A percentile compares a stretch with the other conserved stretches of the same genome.
These are phyloP conservation scores for Amanita inopinata DNA, from an alignment of 768 basidiomycete species.

Conservation along the genomic window DNA sequence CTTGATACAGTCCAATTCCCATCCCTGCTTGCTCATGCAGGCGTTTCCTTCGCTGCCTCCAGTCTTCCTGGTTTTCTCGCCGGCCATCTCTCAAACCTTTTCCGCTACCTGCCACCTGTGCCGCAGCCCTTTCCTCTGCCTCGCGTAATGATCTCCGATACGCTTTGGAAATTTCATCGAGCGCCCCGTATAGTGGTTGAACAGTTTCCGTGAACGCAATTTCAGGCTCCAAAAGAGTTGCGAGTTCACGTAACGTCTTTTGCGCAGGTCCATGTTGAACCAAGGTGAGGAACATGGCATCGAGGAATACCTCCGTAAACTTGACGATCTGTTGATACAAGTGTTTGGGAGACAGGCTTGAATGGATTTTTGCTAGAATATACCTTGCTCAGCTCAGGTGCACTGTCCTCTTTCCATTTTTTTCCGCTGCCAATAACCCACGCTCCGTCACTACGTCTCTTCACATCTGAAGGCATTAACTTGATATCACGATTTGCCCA, in stretches of 20 bases:
- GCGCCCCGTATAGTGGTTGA: slow-evolving; percentile 46
- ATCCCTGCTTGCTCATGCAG: slow-evolving; percentile 42
- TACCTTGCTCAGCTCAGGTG: slow-evolving; percentile 38
- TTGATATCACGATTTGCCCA: slow-evolving; percentile 25
- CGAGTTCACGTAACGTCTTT: slow-evolving; percentile 36
- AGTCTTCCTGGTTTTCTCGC: slow-evolving; percentile 30
- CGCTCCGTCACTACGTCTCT: slow-evolving; percentile 33
- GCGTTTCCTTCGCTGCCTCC: slow-evolving; percentile 43
- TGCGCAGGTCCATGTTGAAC: slow-evolving; percentile 58
- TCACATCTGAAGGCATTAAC: slow-evolving; percentile 27
- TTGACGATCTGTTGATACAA: slow-evolving; percentile 32
- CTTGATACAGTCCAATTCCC: slow-evolving; percentile 55
- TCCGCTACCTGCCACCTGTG: slow-evolving; percentile 23
- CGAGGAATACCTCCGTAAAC: slow-evolving; percentile 59
- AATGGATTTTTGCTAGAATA: slow-evolving; percentile 4
- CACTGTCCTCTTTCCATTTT: slow-evolving; percentile 17
- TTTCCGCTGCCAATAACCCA: slow-evolving; percentile 19
- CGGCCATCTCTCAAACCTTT: slow-evolving; percentile 21
- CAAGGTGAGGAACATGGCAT: slow-evolving; percentile 61
- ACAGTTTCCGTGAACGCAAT: slow-evolving; percentile 37
- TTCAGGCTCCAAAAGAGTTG: slow-evolving; percentile 46
- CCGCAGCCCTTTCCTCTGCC: slow-evolving; percentile 16
- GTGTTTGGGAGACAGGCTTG: not conserved
- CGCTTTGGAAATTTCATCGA: slow-evolving; percentile 53
- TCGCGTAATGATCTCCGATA: slow-evolving; percentile 41